Evolutionary conservation across 192 early-diverging fungal genomes (phyloP).

Genomic region (Linnemannia hyalina): DNA sequence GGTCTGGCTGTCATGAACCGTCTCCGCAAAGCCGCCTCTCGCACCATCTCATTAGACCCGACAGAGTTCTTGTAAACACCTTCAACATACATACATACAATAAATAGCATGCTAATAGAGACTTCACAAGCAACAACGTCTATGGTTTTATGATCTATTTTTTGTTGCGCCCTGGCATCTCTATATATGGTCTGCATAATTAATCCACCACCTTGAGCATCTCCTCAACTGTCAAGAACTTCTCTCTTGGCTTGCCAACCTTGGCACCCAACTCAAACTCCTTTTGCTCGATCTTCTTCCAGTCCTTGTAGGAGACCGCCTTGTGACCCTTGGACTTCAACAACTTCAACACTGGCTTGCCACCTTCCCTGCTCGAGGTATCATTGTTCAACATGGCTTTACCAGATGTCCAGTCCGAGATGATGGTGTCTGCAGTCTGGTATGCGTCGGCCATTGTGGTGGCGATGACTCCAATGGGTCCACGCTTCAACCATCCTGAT

Average conservation of each 20-base stretch:
- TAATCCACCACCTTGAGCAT: slow-evolving; percentile 68
- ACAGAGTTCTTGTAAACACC: slow-evolving; percentile 25
- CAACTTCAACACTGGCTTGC: slow-evolving; percentile 44
- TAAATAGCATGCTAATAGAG: neutral
- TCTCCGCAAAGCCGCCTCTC: slow-evolving; percentile 88
- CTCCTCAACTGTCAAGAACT: slow-evolving; percentile 71
- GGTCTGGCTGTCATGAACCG: slow-evolving; percentile 98
- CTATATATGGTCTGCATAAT: neutral
- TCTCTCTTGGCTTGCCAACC: slow-evolving; percentile 87
- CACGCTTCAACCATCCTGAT: slow-evolving; percentile 96
- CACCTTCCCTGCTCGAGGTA: slow-evolving; percentile 2
- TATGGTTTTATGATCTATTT: neutral
- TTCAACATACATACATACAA: neutral
- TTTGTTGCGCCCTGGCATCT: neutral
- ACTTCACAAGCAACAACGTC: neutral
- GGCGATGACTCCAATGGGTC: slow-evolving; percentile 94
- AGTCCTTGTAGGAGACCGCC: slow-evolving; percentile 79
- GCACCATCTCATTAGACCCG: slow-evolving; percentile 51
- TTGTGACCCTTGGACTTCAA: slow-evolving; percentile 54
- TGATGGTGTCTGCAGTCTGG: slow-evolving; percentile 86
- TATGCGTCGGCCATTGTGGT: slow-evolving; percentile 95
- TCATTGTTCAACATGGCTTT: slow-evolving; percentile 55
- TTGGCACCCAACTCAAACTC: slow-evolving; percentile 76
- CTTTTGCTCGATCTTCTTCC: slow-evolving; percentile 84
- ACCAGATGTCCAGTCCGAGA: slow-evolving; percentile 68